Evolutionary conservation across 352 stramenopile species (phyloP), one percentile per base, ranked within the genome.

Genomic region (Aphanomyces euteiches): DNA sequence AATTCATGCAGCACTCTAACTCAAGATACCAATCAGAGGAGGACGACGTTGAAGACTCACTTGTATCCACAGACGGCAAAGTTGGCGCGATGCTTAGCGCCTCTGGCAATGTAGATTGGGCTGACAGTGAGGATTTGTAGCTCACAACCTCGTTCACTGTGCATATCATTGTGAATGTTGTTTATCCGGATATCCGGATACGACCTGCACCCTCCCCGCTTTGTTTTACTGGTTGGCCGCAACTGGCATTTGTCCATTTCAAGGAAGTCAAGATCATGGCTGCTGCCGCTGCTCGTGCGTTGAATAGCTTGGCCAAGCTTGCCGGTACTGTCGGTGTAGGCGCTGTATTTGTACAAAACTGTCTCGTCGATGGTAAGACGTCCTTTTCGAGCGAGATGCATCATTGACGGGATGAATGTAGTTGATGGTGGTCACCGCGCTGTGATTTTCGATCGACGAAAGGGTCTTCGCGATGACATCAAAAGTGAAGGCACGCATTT

Each of bases 361-460:
- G 64, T 39, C 53, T 70, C 38, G 19, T 70, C n/a, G 64, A 70
- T 70, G 64, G 64, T 70, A 64, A 12, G 64, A 54, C 7, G 43
- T 58, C 19, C 7, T 48, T 21, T 54, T 56, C n/a, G 7, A 10
- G 19, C 17, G 36, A 8, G 54, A 28, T n/a, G 41, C 15, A 5
- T 19, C 59, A 54, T 67, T 5, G 12, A 7, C 3, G 10, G 34
- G 8, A 5, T 2, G 43, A 13, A 50, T 45, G 47, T 58, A 97
- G 98, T 99, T 38, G 97, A 99, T 74, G 97, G 96, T 47, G 98
- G 98, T 64, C 90, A 99, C 83, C 90, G 96, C 41, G 98, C 96
- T 47, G 97, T 99, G 54, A 98, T 99, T 76, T 99, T 99, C 80
- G 97, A 99, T 82, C 92, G 95, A 78, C 93, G 99, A 72, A 87